These are phyloP conservation scores for Mycena leptocephala DNA, from an alignment of 768 basidiomycete genomes.

Conservation along the genomic window DNA sequence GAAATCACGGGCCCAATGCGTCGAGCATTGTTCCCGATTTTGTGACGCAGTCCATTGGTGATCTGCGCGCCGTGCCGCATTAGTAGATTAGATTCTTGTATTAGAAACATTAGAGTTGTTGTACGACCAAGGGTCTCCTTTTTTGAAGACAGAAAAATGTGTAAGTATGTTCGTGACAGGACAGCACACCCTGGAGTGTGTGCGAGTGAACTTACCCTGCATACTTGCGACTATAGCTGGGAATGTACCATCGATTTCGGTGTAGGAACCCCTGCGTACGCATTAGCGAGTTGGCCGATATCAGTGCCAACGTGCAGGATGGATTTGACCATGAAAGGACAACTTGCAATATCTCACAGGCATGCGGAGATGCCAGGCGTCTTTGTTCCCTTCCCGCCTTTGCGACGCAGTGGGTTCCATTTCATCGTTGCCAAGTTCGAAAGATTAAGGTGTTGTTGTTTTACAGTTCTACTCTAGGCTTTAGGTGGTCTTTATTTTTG, in stretches of 20 bases:
- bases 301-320: no score
- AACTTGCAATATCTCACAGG: no score
- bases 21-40: slow-evolving; percentile 87
- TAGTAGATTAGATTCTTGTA: slow-evolving; percentile 34
- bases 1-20: slow-evolving; percentile 81
- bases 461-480: background rate
- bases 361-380: background rate
- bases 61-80: slow-evolving; percentile 68
- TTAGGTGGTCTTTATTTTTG: slow-evolving; percentile 43
- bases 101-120: slow-evolving; percentile 3
- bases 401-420: no score
- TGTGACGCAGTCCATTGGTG: slow-evolving; percentile 86
- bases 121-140: background rate
- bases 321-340: no score
- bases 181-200: no score
- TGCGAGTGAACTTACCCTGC: no score
- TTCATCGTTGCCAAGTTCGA: background rate
- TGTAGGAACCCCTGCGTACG: no score
- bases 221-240: no score
- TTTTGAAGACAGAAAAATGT: background rate
- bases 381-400: background rate
- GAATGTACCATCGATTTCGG: no score
- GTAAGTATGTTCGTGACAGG: no score
- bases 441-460: background rate
- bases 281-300: no score